These are phyloP conservation scores for Sphagnum fallax DNA, from an alignment of 228 moss, liverwort and hornwort species.

Conservation along the genomic window DNA sequence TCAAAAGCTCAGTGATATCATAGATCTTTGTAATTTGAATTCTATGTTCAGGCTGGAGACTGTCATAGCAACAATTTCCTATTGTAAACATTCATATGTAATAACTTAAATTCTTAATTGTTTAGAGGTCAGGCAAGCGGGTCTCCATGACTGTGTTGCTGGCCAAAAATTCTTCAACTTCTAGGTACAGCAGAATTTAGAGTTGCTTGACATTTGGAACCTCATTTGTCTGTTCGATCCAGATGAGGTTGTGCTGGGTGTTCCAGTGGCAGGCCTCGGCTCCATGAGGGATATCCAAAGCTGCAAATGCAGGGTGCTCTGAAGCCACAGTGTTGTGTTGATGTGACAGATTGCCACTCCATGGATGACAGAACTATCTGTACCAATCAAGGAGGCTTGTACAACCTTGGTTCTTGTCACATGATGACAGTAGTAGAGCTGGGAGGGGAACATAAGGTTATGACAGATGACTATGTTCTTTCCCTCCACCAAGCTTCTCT, in stretches of 20 bases:
- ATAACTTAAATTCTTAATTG: too few relatives aligned
- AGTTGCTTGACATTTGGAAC: too few relatives aligned
- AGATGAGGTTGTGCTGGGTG: slow-evolving; percentile 32
- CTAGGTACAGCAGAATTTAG: too few relatives aligned
- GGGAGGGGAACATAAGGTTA: slow-evolving; percentile 44
- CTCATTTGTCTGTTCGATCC: slow-evolving; percentile 8
- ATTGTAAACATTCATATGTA: too few relatives aligned
- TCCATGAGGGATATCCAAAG: slow-evolving; percentile 31
- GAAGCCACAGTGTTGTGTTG: slow-evolving; percentile 44
- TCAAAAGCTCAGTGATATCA: too few relatives aligned
- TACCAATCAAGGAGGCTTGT: slow-evolving; percentile 24
- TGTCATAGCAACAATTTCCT: too few relatives aligned
- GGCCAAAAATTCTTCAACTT: too few relatives aligned
- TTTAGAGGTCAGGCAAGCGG: too few relatives aligned
- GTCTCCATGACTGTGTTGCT: too few relatives aligned
- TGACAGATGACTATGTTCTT: slow-evolving; percentile 45
- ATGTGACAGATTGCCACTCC: slow-evolving; percentile 48
- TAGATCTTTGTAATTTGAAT: too few relatives aligned
- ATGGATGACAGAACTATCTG: slow-evolving; percentile 7
- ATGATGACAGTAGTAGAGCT: slow-evolving; percentile 44
- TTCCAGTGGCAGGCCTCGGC: slow-evolving; percentile 55
- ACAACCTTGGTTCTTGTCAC: slow-evolving; percentile 46
- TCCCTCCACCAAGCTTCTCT: slow-evolving; percentile 29
- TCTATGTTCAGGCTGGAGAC: too few relatives aligned
- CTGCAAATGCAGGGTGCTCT: slow-evolving; percentile 41